phyloP scores from a whole-genome alignment of 352 stramenopile genomes.

The Phytopythium oedochilum region DNA sequence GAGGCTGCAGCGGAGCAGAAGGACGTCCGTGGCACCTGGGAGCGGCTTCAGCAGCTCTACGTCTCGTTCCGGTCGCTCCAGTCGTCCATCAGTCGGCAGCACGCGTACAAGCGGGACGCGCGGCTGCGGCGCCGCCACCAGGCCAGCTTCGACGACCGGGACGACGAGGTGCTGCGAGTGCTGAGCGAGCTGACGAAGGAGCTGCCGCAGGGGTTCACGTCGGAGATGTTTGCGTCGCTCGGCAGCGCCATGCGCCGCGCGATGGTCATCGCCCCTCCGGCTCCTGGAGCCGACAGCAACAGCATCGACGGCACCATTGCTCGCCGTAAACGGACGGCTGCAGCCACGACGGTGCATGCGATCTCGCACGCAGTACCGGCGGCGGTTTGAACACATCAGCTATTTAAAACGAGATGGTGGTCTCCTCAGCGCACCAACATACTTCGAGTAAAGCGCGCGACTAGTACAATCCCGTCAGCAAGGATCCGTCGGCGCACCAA shows the following conservation, averaged over 20 bases:
- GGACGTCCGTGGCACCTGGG: slow-evolving; percentile 18
- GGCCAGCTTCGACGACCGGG: slow-evolving; percentile 14
- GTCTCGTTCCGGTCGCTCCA: slow-evolving; percentile 38
- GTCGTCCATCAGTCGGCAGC: slow-evolving; percentile 21
- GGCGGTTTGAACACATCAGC: too few species aligned
- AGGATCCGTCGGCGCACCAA: too few species aligned
- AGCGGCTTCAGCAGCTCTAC: slow-evolving; percentile 31
- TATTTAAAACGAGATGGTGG: too few species aligned
- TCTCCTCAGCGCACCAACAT: too few species aligned
- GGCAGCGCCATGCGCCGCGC: slow-evolving; percentile 44
- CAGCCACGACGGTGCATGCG: too few species aligned
- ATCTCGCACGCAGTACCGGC: too few species aligned
- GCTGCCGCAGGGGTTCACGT: slow-evolving; percentile 46
- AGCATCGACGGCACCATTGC: too few species aligned
- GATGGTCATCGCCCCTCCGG: too few species aligned
- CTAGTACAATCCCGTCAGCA: too few species aligned
- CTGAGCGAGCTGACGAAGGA: slow-evolving; percentile 33
- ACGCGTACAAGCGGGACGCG: slow-evolving; percentile 11
- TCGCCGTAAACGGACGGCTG: too few species aligned
- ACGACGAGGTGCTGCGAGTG: slow-evolving; percentile 24
- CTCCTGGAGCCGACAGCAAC: too few species aligned
- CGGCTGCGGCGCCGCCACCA: slow-evolving; percentile 12
- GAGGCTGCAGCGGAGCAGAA: slow-evolving; percentile 17
- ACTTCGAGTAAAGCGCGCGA: too few species aligned
- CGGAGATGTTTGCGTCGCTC: slow-evolving; percentile 58